Percentiles rank a stretch among this genome's conserved stretches.
Conservation (phyloP, 2,329 filamentous ascomycete genomes). For the Fusarium anthophilum region DNA sequence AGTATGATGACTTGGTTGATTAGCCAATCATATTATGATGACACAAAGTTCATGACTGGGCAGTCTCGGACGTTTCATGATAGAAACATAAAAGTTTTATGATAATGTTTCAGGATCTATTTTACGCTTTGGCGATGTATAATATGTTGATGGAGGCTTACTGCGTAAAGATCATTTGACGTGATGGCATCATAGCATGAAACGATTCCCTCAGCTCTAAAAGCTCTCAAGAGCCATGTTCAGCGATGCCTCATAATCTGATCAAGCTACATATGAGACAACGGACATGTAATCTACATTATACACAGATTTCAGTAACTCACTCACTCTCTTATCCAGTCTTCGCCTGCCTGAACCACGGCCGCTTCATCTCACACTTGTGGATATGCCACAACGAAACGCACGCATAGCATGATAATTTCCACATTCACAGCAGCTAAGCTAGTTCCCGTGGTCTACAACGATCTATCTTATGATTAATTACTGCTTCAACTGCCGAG, state of each 20-base stretch:
- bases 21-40: constrained; percentile 20
- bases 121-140: not conserved
- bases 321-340: not conserved
- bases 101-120: not conserved
- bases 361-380: not conserved
- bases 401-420: constrained; percentile 1
- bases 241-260: not conserved
- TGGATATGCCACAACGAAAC: not conserved
- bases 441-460: constrained; percentile 19
- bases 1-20: constrained; percentile 3
- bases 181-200: not conserved
- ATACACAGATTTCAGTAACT: not conserved
- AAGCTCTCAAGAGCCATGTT: not conserved
- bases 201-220: not conserved
- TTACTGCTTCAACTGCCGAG: not conserved
- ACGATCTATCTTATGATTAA: not conserved
- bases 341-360: not conserved
- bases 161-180: not conserved
- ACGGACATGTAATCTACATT: not conserved
- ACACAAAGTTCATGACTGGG: not conserved
- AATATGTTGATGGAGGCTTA: not conserved
- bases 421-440: constrained; percentile 11
- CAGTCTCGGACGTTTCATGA: constrained; percentile 8
- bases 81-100: not conserved
- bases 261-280: not conserved